Base-by-base conservation (phyloP, 331 rosid genomes). In the Dryas integrifolia region DNA sequence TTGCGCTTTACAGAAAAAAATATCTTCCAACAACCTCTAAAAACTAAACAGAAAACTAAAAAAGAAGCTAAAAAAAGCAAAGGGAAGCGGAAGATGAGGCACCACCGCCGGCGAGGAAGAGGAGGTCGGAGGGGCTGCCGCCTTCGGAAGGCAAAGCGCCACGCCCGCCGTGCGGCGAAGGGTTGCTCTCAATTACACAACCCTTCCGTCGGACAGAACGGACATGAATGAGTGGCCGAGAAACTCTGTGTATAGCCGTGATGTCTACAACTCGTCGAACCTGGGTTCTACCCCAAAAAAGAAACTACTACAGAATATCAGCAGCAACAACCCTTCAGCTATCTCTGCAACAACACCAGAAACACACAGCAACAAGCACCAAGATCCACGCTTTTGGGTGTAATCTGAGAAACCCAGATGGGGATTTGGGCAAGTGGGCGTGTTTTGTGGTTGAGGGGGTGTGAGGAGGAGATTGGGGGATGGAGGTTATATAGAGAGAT, bases 131-230 rank as follows among this genome's bases (percentile, higher is more conserved):
- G 65, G 99, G 99, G 73, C 89, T 89, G 66, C 99, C 99, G 81
- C 99, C 99, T 86, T 95, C 99, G 24, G 99, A 95, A 58, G 99
- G 99, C 92, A 92, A 60, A 70, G 99, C 99, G 70, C 99, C 99
- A 82, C 98, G 99, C 76, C 99, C 98, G 81, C 98, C 99, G 98
- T 95, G 99, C 90, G 97, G 98, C 88, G 99, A 86, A 86, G 98
- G 99, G 88, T 88, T 95, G 86, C 82, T 77, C 38, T 76, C 82
- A 67, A 74, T 82, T 61, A 89, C 75, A 64, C 88, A 88, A 86
- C 89, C 98, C 90, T 81, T 83, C 30, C 96, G 96, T 77, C 93
- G 92, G 59, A 86, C 86, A 67, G 92, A 1, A 70, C 83, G 93
- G 97, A 82, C 97, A 95, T 95, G 97, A 84, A 77, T 6, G 45